These are phyloP conservation scores for Diaporthe velutina DNA, from an alignment of 2,329 filamentous ascomycete genomes.

Conservation along the genomic window DNA sequence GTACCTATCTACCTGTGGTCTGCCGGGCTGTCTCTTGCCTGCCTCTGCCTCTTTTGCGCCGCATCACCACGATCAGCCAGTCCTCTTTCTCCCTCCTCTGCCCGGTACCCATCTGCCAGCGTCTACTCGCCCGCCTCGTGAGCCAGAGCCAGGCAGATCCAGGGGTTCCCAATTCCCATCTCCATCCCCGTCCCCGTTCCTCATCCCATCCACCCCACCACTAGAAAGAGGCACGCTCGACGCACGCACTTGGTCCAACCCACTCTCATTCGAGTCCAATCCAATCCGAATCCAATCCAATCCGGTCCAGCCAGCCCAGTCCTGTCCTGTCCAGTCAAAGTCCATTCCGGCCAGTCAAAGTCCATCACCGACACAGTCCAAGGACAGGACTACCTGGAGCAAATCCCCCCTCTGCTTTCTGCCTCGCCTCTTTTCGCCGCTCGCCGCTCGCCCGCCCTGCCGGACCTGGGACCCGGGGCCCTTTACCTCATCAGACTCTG, in stretches of 20 bases:
- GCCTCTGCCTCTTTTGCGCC: not conserved
- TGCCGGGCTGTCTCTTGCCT: not conserved
- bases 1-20: no score
- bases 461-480: not conserved
- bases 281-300: conserved; percentile 6
- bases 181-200: conserved; percentile 3
- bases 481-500: conserved; percentile 32
- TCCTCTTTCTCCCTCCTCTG: not conserved
- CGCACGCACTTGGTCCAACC: conserved; percentile 21
- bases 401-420: conserved; percentile 13
- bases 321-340: not conserved
- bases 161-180: conserved; percentile 16
- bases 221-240: conserved; percentile 14
- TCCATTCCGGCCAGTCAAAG: conserved; percentile 25
- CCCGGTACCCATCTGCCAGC: not conserved
- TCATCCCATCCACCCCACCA: conserved; percentile 26
- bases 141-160: conserved; percentile 13
- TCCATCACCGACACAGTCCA: conserved; percentile 6
- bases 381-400: conserved; percentile 4
- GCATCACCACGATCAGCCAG: conserved; percentile 2
- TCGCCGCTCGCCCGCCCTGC: conserved; percentile 17
- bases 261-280: conserved; percentile 23
- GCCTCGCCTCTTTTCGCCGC: conserved; percentile 14
- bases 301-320: conserved; percentile 6
- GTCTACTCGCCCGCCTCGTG: conserved; percentile 8